Evolutionary conservation across 1,139 yeast species (phyloP), one percentile per base, ranked within the genome.

Genomic region (Debaryomyces subglobosus): DNA sequence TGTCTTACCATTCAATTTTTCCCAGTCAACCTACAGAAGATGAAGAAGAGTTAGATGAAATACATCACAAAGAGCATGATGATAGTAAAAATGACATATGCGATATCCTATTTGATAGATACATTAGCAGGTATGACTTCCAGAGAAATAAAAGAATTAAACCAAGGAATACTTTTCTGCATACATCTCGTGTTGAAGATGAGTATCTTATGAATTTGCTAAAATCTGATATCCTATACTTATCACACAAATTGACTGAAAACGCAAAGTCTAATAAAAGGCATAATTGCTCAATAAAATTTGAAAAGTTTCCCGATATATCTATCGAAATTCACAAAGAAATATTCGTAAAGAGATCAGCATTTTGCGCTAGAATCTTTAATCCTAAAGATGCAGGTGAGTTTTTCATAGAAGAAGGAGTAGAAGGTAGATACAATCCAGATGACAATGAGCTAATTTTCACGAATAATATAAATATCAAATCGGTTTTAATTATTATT

Each of bases 261-360:
- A 35, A 48, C 13, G 35, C 43, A 10, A 24, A 40, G 23, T 23
- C 47, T 1, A 49, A 48, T 10, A 49, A 63, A 50, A 55, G 58
- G 7, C 64, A 59, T 49, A 72, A 71, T 48, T 62, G 65, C n/a
- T 48, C 37, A 25, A 55, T 71, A n/a, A 52, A 50, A 2, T 53
- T 71, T 36, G 53, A 52, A 7, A 45, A 53, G 1, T 30, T 41
- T n/a, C 62, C 68, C 0, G 57, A 53, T 4, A 37, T 61, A 6
- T 44, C 49, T 2, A 60, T 75, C 34, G 71, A 71, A 0, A 54
- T 70, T 27, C 80, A 76, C 51, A 64, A 60, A 36, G 50, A 54
- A 7, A 54, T 76, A 1, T 60, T 75, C 18, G 41, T 49, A 42
- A 53, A 49, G 5, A 56, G 79, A 39, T 72, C 77, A 0, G 48